Evolutionary conservation across 2,329 filamentous ascomycete species (phyloP).

Genomic region (Trichoderma semiorbis): DNA sequence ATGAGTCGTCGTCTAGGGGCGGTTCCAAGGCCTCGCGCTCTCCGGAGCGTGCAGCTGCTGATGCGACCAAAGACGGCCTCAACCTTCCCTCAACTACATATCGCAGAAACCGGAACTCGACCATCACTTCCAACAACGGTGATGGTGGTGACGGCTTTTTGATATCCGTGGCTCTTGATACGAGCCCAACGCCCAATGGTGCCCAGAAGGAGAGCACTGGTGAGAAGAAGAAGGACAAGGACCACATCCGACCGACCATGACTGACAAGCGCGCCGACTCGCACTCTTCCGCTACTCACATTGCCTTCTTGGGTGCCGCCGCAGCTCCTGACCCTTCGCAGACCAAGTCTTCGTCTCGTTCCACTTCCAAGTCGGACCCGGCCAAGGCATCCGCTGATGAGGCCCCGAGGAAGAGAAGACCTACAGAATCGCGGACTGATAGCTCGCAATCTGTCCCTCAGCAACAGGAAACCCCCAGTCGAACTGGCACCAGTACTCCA

Average conservation of each 20-base stretch:
- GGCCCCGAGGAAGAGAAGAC: slow-evolving; percentile 63
- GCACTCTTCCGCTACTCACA: slow-evolving; percentile 71
- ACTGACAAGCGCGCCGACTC: slow-evolving; percentile 48
- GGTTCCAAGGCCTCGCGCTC: slow-evolving; percentile 51
- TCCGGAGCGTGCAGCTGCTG: slow-evolving; percentile 48
- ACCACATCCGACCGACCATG: slow-evolving; percentile 54
- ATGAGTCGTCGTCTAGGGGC: slow-evolving; percentile 54
- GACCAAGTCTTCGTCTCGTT: slow-evolving; percentile 47
- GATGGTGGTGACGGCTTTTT: slow-evolving; percentile 65
- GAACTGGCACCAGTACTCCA: slow-evolving; percentile 33
- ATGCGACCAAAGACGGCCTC: slow-evolving; percentile 53
- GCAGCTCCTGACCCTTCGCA: slow-evolving; percentile 47
- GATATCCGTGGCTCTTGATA: slow-evolving; percentile 72
- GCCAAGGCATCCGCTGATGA: slow-evolving; percentile 50
- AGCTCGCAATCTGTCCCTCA: slow-evolving; percentile 43
- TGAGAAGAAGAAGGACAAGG: slow-evolving; percentile 50
- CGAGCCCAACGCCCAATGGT: slow-evolving; percentile 55
- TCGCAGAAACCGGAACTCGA: slow-evolving; percentile 71
- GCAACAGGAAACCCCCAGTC: slow-evolving; percentile 36
- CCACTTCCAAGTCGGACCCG: slow-evolving; percentile 42
- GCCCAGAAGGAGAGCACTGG: slow-evolving; percentile 50
- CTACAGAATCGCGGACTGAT: slow-evolving; percentile 38
- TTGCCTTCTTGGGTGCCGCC: slow-evolving; percentile 82
- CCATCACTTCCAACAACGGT: slow-evolving; percentile 52
- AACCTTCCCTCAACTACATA: slow-evolving; percentile 74